Evolutionary conservation across 225 moss, liverwort and hornwort species (phyloP), one percentile per base, ranked within the genome.

Genomic region (Ulota crispa): DNA sequence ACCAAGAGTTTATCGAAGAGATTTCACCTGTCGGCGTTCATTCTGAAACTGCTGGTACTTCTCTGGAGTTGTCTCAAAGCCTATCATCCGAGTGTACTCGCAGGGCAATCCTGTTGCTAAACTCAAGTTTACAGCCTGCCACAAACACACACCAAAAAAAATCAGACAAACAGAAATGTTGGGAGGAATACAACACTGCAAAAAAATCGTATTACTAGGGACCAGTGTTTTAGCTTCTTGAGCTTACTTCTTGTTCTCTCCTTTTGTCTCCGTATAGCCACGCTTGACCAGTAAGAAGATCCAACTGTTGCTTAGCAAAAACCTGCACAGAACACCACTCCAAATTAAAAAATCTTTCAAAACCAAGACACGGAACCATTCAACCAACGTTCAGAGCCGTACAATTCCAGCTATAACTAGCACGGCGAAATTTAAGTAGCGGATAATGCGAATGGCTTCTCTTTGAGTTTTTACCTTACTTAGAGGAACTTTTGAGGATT

Each of bases 11-110:
- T 20, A 50, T 5, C 0, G 50, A 61, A 42, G 73, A 16, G 26
- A 45, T 30, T 56, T 84, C 50, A 88, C 89, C 82, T 84, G 66
- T 67, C 27, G 79, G 68, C 85, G 80, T 78, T 82, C 78, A n/a
- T 78, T 50, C 77, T 87, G 81, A n/a, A 88, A 86, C 55, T 78
- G 67, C 73, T 82, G 77, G 81, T 63, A 86, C 86, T 88, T 84
- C 66, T 80, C 86, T 73, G 86, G 87, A 50, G 94, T 94, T 63
- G 94, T 93, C 83, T 93, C 93, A 81, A 92, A 94, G 60, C 94
- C 91, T 61, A 94, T 85, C 89, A 93, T 91, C 28, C 89, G 89
- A 78, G 94, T 94, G 81, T 94, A 93, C 68, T 94, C 89, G 77
- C 94, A 93, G 31, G 94, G 91, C 53, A 94, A 82, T 13, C 94